Base-by-base conservation (phyloP, 345 rosid genomes). In the Chamaenerion angustifolium region DNA sequence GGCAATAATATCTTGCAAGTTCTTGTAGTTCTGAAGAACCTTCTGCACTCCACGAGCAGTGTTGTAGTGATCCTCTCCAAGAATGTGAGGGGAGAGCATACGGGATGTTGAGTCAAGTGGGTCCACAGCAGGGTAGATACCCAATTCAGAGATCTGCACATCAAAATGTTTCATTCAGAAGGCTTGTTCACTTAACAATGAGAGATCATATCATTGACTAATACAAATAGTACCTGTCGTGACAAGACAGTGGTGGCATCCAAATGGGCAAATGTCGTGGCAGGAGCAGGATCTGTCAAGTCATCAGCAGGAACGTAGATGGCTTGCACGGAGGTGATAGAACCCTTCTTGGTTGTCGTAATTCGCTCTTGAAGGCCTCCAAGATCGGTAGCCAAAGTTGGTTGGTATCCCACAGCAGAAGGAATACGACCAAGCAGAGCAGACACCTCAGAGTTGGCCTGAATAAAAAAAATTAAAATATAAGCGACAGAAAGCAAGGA, bases 401-500 rank as follows among this genome's bases (percentile, higher is more conserved):
- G 99, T 69, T 92, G 99, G 74, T 92, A 92, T 62, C 99, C 99
- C 1, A 92, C 99, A 64, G 96, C 96, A 74, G 96, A 92, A 2
- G 96, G 95, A 64, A 92, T 92, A 76, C 96, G 95, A 50, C 99
- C 96, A 23, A 92, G 96, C 79, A 92, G 59, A 46, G 96, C 96
- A 56, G 99, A 92, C 78, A 88, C 99, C 69, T 88, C 99, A 12
- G 96, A 92, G 75, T 88, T 92, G 27, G 95, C 95, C 98, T 87
- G 69, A 9, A 25, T 47, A 19, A 13, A 8, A 47, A 25, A 14
- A 25, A 41, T 46, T 16, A 8, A 47, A 16, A 8, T 16, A 10
- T 12, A 6, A 47, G 1, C 11, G 31, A 4, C 37, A 10, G 41
- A 13, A 15, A 35, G 19, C 17, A 4, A 13, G 18, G 41, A 12